These are phyloP conservation scores for Dioscorea zingiberensis DNA, from an alignment of 106 monocot species.

Conservation along the genomic window DNA sequence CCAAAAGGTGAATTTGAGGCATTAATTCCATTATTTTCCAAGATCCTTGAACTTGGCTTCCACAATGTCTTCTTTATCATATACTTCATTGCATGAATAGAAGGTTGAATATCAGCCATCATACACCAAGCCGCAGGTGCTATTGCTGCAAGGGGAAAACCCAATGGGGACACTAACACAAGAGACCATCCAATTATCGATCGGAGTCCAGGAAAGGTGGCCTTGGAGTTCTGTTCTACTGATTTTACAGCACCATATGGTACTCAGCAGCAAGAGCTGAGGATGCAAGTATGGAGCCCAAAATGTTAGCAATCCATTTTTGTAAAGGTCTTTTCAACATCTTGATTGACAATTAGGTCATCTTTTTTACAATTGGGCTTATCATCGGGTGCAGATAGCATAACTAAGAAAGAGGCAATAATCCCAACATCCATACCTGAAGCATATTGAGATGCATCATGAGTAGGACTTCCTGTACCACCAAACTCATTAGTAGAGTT, in stretches of 20 bases:
- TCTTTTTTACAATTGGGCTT: slow-evolving; percentile 5
- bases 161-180: too few relatives aligned
- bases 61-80: too few relatives aligned
- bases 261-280: slow-evolving; percentile 53
- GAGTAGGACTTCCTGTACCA: background rate
- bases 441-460: background rate
- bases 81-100: too few relatives aligned
- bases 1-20: too few relatives aligned
- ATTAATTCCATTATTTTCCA: too few relatives aligned
- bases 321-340: slow-evolving; percentile 15
- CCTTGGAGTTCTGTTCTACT: slow-evolving; percentile 7
- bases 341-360: slow-evolving; percentile 21
- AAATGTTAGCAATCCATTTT: slow-evolving; percentile 48
- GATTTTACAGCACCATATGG: slow-evolving; percentile 20
- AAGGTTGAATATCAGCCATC: too few relatives aligned
- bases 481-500: slow-evolving; percentile 19
- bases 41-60: too few relatives aligned
- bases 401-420: slow-evolving; percentile 15
- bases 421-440: slow-evolving; percentile 1
- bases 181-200: too few relatives aligned
- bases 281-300: slow-evolving; percentile 64
- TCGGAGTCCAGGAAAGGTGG: slow-evolving; percentile 29
- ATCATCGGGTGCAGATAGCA: slow-evolving; percentile 4
- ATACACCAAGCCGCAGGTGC: too few relatives aligned
- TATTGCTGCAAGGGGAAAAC: too few relatives aligned